A percentile compares a stretch with the other conserved stretches of the same genome.
Conservation (phyloP, 2,329 filamentous ascomycete species). For the Celoporthe dispersa region DNA sequence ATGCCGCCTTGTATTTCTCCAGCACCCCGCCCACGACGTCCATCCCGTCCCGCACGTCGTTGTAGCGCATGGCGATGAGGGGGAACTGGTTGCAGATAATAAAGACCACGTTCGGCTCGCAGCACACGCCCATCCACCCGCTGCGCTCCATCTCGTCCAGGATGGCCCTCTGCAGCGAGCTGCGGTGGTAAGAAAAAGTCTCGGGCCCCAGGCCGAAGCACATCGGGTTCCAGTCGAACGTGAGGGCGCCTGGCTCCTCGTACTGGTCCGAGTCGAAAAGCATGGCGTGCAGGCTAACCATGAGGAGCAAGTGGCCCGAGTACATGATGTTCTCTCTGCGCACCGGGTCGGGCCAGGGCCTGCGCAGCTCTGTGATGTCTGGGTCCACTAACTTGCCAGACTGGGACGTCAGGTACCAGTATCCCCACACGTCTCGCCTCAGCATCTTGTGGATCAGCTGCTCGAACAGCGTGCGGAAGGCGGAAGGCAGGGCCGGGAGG, state of each 20-base stretch:
- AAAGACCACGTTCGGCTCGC: conserved; percentile 47
- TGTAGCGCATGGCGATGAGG: conserved; percentile 44
- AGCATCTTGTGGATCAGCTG: conserved; percentile 47
- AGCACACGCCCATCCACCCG: conserved; percentile 47
- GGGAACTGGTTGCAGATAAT: conserved; percentile 50
- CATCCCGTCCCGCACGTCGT: conserved; percentile 42
- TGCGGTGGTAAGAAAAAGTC: conserved; percentile 40
- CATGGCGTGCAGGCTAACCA: conserved; percentile 37
- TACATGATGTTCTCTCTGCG: conserved; percentile 47
- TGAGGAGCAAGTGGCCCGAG: conserved; percentile 16
- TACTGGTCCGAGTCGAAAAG: conserved; percentile 47
- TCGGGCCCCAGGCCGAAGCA: conserved; percentile 44
- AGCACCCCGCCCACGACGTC: conserved; percentile 39
- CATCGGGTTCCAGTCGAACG: conserved; percentile 45
- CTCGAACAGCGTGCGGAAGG: conserved; percentile 41
- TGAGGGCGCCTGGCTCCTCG: conserved; percentile 39
- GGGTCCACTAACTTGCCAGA: conserved; percentile 42
- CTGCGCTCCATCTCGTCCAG: conserved; percentile 45
- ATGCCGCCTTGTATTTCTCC: conserved; percentile 43
- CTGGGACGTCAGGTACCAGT: conserved; percentile 47
- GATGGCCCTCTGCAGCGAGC: conserved; percentile 39
- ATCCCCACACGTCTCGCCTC: conserved; percentile 46
- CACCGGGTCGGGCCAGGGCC: conserved; percentile 48
- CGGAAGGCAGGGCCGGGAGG: conserved; percentile 39
- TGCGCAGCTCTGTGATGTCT: conserved; percentile 43